These are phyloP conservation scores for Yarrowia deformans DNA, from an alignment of 805 yeast species.

Conservation along the genomic window DNA sequence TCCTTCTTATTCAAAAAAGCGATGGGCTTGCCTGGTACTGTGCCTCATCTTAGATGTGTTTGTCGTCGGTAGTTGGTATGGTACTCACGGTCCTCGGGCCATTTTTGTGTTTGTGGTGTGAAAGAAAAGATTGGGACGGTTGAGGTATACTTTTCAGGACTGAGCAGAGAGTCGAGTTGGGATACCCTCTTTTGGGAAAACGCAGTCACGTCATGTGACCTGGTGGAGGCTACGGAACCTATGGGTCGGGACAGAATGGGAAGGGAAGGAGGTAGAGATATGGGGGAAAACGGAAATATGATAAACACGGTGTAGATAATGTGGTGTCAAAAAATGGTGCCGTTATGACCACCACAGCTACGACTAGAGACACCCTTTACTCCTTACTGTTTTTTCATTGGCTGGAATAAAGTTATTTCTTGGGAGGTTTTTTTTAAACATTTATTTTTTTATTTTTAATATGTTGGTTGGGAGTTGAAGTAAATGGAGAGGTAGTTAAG, in stretches of 20 bases:
- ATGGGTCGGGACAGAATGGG: too few species aligned
- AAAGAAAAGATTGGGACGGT: neutral
- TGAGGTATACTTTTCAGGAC: constrained; percentile 20
- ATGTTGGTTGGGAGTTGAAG: too few species aligned
- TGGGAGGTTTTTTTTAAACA: neutral
- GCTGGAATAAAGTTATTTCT: neutral
- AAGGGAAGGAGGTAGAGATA: too few species aligned
- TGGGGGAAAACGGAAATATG: neutral
- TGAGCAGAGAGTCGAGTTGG: neutral
- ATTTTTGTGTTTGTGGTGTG: constrained; percentile 53
- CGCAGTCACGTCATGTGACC: constrained; percentile 34
- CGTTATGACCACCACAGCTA: too few species aligned
- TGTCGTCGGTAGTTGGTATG: neutral
- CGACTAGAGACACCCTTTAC: too few species aligned
- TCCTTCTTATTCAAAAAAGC: neutral
- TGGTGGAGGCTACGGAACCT: neutral
- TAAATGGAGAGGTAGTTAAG: too few species aligned
- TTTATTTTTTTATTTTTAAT: too few species aligned
- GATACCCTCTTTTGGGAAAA: neutral
- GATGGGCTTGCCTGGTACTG: constrained; percentile 29
- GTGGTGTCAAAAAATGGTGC: too few species aligned
- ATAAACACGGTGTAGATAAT: too few species aligned
- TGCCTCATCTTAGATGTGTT: constrained; percentile 20
- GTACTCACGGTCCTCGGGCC: constrained; percentile 80
- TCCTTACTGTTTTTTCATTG: neutral